Evolutionary conservation across 2,329 filamentous ascomycete genomes (phyloP), one percentile per base, ranked within the genome.

Genomic region (Scleromitrula shiraiana): DNA sequence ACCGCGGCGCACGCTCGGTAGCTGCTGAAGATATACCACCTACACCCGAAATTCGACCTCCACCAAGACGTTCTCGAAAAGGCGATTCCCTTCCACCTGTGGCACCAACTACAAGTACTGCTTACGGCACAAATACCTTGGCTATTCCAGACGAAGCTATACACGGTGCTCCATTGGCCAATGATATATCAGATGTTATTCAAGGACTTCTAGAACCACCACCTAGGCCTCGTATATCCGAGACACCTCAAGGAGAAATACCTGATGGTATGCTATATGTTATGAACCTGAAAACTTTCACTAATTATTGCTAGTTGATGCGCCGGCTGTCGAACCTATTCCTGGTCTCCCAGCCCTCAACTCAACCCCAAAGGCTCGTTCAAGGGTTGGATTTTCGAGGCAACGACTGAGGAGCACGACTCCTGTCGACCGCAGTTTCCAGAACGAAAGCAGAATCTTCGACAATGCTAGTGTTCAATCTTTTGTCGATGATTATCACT

Each of bases 371-470:
- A 20, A 27, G n/a, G 41, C 26, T 17, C 45, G 45, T 41, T 41
- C 45, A 5, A 41, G 38, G 10, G 26, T 20, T 35, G 29, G 37
- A 9, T 37, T 35, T 27, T 20, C 26, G 5, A 44, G 36, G 12
- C 45, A 29, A 35, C 37, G 45, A 35, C 22, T n/a, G 7, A 27
- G 26, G 27, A 15, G n/a, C n/a, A 15, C 23, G 7, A 19, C 26
- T 32, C 5, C 41, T 38, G 15, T 33, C 1, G 46, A 60, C 14
- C 42, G 48, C 26, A 67, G 64, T 49, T 71, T 66, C 53, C 55
- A 50, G 9, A 58, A 63, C 9, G 69, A 71, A 45, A 66, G 62
- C 41, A 50, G 50, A 15, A 38, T 71, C 5, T 71, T 64, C 51
- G 44, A 53, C 2, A 51, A 62, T 26, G 65, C 67, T 23, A 54